phyloP scores from a whole-genome alignment of 2,329 filamentous ascomycete genomes.

The Hymenoscyphus scutula region DNA sequence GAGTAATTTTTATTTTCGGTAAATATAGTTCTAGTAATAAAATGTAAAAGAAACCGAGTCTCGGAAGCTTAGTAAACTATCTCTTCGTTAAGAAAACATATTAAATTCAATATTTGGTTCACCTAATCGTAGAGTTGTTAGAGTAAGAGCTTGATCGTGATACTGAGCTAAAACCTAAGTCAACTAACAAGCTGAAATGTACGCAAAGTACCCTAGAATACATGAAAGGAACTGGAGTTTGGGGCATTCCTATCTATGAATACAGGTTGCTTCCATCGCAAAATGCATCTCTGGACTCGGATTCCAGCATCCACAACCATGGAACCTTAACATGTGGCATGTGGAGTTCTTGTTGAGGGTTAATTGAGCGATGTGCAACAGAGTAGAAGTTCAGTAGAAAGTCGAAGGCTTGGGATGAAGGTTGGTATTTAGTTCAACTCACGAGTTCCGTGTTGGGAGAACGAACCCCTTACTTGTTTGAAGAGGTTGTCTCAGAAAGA shows the following conservation, averaged over 20 bases:
- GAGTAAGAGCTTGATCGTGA: no score
- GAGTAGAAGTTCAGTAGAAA: background rate
- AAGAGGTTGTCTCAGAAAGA: background rate
- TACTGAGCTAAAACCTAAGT: no score
- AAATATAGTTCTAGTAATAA: no score
- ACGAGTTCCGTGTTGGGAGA: background rate
- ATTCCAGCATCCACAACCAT: background rate
- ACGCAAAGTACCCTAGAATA: no score
- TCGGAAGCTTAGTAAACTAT: no score
- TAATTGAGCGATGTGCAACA: conserved; percentile 3
- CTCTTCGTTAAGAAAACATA: no score
- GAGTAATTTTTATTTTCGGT: no score
- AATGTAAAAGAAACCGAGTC: no score
- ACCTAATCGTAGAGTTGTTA: no score
- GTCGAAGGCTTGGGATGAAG: background rate
- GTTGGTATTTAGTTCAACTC: background rate
- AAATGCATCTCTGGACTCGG: background rate
- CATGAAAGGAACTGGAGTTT: background rate
- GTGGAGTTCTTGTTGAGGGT: background rate
- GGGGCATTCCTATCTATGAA: background rate
- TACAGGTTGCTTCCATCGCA: background rate
- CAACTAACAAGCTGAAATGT: no score
- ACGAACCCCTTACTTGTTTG: background rate
- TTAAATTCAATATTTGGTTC: no score
- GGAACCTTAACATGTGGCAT: background rate